A percentile compares a stretch with the other conserved stretches of the same genome.
phyloP scores from a whole-genome alignment of 129 eudicot species.

The Chrysanthemum makinoi region DNA sequence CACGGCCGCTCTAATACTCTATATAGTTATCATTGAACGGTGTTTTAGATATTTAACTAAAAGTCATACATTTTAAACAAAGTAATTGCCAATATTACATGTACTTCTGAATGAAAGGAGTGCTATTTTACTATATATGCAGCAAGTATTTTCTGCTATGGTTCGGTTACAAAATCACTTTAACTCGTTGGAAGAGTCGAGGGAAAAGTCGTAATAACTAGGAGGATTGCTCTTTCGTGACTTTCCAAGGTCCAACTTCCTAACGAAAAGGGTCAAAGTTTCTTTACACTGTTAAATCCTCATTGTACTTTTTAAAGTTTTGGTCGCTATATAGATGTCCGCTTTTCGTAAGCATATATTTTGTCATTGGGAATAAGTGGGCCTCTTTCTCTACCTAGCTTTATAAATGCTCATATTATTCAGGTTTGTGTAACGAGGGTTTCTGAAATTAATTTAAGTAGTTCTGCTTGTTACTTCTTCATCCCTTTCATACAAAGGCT shows the following conservation, averaged over 20 bases:
- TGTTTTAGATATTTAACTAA: background rate
- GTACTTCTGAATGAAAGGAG: background rate
- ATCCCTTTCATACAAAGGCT: background rate
- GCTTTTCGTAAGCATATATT: background rate
- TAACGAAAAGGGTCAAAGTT: no score
- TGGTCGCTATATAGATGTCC: no score
- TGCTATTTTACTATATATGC: background rate
- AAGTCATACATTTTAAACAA: background rate
- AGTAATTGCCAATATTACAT: background rate
- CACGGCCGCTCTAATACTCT: no score
- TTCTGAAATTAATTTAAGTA: background rate
- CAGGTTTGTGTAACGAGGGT: no score
- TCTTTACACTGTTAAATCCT: no score
- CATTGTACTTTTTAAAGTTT: no score
- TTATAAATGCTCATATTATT: no score
- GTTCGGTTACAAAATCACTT: background rate
- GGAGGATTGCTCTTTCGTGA: background rate
- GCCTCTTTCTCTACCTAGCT: background rate
- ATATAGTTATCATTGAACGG: no score
- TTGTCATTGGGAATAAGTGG: background rate
- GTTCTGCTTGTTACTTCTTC: background rate
- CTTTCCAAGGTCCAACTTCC: no score
- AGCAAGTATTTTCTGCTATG: background rate
- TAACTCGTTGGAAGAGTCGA: background rate
- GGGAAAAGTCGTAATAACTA: no score